These are phyloP conservation scores for Tirmania nivea DNA, from an alignment of 495 filamentous ascomycete species.

Conservation along the genomic window DNA sequence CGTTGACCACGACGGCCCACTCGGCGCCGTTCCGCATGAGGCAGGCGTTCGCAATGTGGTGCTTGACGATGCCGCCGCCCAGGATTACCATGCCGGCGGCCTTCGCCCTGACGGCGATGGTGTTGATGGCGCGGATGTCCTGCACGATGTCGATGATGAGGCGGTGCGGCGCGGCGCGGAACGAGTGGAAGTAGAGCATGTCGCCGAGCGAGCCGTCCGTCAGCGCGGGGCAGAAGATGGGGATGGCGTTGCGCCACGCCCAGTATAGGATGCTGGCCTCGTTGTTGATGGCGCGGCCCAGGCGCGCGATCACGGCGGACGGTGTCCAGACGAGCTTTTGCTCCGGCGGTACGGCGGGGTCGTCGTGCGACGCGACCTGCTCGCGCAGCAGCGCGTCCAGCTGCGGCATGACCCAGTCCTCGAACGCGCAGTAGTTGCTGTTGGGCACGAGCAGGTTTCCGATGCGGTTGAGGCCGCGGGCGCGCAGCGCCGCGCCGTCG, in stretches of 20 bases:
- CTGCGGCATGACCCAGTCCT: slow-evolving; percentile 91
- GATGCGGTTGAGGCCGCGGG: slow-evolving; percentile 77
- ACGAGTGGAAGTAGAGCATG: slow-evolving; percentile 96
- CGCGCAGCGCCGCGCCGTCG: slow-evolving; percentile 48
- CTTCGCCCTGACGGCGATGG: slow-evolving; percentile 61
- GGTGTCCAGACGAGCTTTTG: slow-evolving; percentile 77
- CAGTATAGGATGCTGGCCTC: slow-evolving; percentile 78
- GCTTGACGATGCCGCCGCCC: slow-evolving; percentile 82
- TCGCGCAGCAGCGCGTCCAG: slow-evolving; percentile 78
- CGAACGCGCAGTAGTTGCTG: slow-evolving; percentile 86
- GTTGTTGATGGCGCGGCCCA: slow-evolving; percentile 83
- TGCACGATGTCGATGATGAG: slow-evolving; percentile 72
- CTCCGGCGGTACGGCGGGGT: slow-evolving; percentile 26
- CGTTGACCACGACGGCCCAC: slow-evolving; percentile 90
- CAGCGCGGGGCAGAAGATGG: slow-evolving; percentile 85
- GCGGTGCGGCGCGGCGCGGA: slow-evolving; percentile 54
- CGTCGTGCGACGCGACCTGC: slow-evolving; percentile 38
- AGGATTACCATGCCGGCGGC: slow-evolving; percentile 83
- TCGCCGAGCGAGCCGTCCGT: slow-evolving; percentile 90
- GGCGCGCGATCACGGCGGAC: slow-evolving; percentile 57
- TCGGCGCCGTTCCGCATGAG: slow-evolving; percentile 95
- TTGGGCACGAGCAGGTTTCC: slow-evolving; percentile 95
- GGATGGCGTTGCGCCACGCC: slow-evolving; percentile 83
- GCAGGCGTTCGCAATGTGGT: slow-evolving; percentile 93
- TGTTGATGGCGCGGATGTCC: slow-evolving; percentile 76